Conservation (phyloP, 345 rosid genomes). For the Fremontodendron californicum region DNA sequence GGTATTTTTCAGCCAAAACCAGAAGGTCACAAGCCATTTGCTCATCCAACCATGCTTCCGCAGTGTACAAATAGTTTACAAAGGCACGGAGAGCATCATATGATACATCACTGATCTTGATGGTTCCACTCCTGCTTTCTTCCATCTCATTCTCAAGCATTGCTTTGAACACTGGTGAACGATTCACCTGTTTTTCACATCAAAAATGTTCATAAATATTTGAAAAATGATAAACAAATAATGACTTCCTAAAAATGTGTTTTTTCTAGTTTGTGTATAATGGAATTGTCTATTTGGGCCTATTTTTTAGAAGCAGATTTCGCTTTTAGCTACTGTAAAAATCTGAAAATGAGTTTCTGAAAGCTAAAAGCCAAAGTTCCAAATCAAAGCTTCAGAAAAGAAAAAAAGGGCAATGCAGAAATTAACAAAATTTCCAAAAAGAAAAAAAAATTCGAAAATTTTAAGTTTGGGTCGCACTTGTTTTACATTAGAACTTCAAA, state of each 20-base stretch:
- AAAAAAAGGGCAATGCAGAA: not conserved
- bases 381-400: not conserved
- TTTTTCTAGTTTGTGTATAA: not conserved
- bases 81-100: conserved; percentile 69
- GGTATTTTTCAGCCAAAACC: conserved; percentile 76
- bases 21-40: conserved; percentile 77
- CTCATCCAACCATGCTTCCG: conserved; percentile 78
- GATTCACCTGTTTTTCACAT: conserved; percentile 46
- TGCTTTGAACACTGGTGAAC: conserved; percentile 84
- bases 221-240: not conserved
- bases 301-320: not conserved
- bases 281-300: not conserved
- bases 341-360: not conserved
- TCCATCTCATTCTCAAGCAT: conserved; percentile 90
- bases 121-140: conserved; percentile 80
- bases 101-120: conserved; percentile 66
- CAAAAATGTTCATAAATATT: not conserved
- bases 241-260: not conserved
- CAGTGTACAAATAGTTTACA: conserved; percentile 68
- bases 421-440: not conserved
- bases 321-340: not conserved
- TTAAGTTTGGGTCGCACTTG: conserved; percentile 40
- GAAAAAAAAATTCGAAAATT: not conserved
- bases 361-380: not conserved
- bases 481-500: not conserved